Base-by-base conservation (phyloP, 2,329 filamentous ascomycete genomes). In the Alternaria gaisen region DNA sequence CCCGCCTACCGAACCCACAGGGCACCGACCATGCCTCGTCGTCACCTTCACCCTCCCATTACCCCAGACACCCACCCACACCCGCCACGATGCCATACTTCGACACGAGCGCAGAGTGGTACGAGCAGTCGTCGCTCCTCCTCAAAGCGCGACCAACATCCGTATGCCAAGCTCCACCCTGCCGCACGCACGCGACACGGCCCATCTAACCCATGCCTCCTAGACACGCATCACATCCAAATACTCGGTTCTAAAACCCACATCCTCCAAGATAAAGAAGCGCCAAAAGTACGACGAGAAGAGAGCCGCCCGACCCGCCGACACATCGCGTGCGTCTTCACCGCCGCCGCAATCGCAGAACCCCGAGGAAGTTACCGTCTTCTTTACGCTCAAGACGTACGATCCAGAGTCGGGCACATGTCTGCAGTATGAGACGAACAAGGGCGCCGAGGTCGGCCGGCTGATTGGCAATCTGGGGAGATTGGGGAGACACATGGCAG, bases 221-320 rank as follows among this genome's bases (percentile, higher is more conserved):
- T 73, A 97, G 94, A 94, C 94, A 48, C 88, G 89, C 74, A 92
- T 98, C 82, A 96, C 93, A 69, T 97, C 94, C 66, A 93, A 91
- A 84, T 99, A 98, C 87, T 90, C 88, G 77, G 88, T 94, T 77
- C 82, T 84, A 34, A 82, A 84, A 47, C 77, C 76, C 16, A 70
- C 69, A 10, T 50, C 72, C 48, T 67, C 72, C 44, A 75, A 78
- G 61, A 72, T 73, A 56, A 64, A 65, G 43, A 78, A 77, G 63
- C 75, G 75, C 56, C 64, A 74, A 64, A 72, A 72, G 47, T 77
- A 74, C 56, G 69, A 69, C 32, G 67, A 66, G 41, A 77, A 76
- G 56, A 66, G 65, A 36, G 60, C 69, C 40, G 67, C 69, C 10
- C 71, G 71, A 64, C 73, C 76, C 64, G 60, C 62, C 22, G 62